phyloP scores from a whole-genome alignment of 2,329 filamentous ascomycete genomes.

The Emmonsiellopsis sp. region DNA sequence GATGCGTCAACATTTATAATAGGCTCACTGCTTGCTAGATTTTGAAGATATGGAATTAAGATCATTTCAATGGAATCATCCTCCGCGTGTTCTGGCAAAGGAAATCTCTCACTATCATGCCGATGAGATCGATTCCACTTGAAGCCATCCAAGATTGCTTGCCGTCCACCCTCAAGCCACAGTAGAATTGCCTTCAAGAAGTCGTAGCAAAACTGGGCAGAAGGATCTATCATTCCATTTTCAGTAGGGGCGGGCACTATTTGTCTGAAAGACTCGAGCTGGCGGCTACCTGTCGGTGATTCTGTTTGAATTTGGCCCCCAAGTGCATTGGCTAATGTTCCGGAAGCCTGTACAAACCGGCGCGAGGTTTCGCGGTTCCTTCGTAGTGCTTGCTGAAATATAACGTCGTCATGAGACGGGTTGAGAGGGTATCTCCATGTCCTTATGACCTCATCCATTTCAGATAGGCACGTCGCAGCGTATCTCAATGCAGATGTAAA shows the following conservation, averaged over 20 bases:
- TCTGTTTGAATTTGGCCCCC: slow-evolving; percentile 42
- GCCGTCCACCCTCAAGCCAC: slow-evolving; percentile 52
- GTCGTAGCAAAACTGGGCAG: slow-evolving; percentile 52
- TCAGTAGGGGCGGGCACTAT: slow-evolving; percentile 40
- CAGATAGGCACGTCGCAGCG: slow-evolving; percentile 39
- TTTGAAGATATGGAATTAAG: slow-evolving; percentile 51
- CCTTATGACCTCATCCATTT: slow-evolving; percentile 48
- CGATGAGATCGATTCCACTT: slow-evolving; percentile 34
- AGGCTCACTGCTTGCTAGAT: slow-evolving; percentile 40
- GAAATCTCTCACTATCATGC: slow-evolving; percentile 37
- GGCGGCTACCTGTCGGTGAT: slow-evolving; percentile 26
- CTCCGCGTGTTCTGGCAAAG: slow-evolving; percentile 41
- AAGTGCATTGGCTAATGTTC: slow-evolving; percentile 47
- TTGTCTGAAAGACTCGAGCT: slow-evolving; percentile 37
- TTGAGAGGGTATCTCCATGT: slow-evolving; percentile 52
- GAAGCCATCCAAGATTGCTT: slow-evolving; percentile 48
- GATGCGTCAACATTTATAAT: slow-evolving; percentile 50
- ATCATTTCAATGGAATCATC: slow-evolving; percentile 46
- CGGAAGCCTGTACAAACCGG: slow-evolving; percentile 54
- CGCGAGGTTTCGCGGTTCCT: slow-evolving; percentile 46
- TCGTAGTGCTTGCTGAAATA: slow-evolving; percentile 47
- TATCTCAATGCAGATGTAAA: slow-evolving; percentile 36
- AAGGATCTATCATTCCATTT: slow-evolving; percentile 26
- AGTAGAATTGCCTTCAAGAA: slow-evolving; percentile 55
- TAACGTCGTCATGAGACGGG: slow-evolving; percentile 43